Evolutionary conservation across 106 monocot species (phyloP).

Genomic region (Hemerocallis citrina): DNA sequence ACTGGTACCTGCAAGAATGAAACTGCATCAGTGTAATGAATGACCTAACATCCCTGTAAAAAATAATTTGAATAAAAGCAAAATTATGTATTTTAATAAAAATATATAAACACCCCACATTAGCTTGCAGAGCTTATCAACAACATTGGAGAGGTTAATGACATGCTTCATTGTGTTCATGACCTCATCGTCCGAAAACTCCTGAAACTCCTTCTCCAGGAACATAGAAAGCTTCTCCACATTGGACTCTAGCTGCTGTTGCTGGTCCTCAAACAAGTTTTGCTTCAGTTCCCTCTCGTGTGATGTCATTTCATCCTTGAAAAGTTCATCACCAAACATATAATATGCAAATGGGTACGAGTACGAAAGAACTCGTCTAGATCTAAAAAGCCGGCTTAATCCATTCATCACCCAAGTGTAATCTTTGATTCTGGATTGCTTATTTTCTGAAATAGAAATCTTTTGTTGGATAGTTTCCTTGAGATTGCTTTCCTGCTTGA

Average conservation of each 20-base stretch:
- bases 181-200: slow-evolving; percentile 44
- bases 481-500: slow-evolving; percentile 30
- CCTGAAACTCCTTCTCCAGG: slow-evolving; percentile 54
- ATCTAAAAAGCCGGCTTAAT: slow-evolving; percentile 58
- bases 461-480: slow-evolving; percentile 31
- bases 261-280: slow-evolving; percentile 90
- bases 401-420: slow-evolving; percentile 75
- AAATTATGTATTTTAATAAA: too few species aligned
- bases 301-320: slow-evolving; percentile 75
- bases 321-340: slow-evolving; percentile 95
- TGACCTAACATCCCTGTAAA: too few species aligned
- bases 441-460: slow-evolving; percentile 53
- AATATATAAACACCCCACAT: slow-evolving; percentile 56
- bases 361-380: slow-evolving; percentile 74
- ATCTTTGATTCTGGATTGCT: slow-evolving; percentile 52
- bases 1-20: too few species aligned
- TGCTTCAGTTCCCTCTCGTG: slow-evolving; percentile 70
- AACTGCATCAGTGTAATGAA: too few species aligned
- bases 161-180: slow-evolving; percentile 43
- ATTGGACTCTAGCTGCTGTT: slow-evolving; percentile 76
- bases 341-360: slow-evolving; percentile 86
- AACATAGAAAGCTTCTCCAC: slow-evolving; percentile 71
- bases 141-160: slow-evolving; percentile 55
- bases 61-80: too few species aligned
- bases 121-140: slow-evolving; percentile 71